A percentile compares a stretch with the other conserved stretches of the same genome.
Conservation (phyloP, 2,329 filamentous ascomycete species). For the Neonectria hederae region DNA sequence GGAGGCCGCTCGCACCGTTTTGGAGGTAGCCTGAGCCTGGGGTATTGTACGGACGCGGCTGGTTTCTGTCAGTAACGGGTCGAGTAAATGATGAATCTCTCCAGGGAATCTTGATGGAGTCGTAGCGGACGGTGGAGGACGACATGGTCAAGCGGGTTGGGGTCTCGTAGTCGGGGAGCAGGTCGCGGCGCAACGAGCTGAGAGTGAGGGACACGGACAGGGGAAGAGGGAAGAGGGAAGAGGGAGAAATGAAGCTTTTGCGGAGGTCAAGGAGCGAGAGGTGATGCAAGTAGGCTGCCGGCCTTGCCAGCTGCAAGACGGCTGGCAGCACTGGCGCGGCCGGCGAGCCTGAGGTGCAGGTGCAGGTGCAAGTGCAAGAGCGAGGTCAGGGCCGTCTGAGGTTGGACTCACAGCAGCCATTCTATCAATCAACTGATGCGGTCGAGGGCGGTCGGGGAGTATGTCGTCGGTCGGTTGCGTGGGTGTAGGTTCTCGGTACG, state of each 20-base stretch:
- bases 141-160: conserved; percentile 15
- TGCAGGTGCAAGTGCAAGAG: conserved; percentile 10
- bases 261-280: not conserved
- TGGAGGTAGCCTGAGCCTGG: conserved; percentile 69
- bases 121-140: conserved; percentile 9
- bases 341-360: conserved; percentile 7
- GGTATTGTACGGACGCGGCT: conserved; percentile 59
- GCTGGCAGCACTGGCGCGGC: conserved; percentile 18
- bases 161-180: conserved; percentile 10
- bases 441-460: conserved; percentile 36
- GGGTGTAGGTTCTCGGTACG: conserved; percentile 29
- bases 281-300: conserved; percentile 2
- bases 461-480: conserved; percentile 35
- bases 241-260: conserved; percentile 8
- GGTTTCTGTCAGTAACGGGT: conserved; percentile 37
- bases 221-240: not conserved
- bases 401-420: conserved; percentile 55
- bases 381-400: conserved; percentile 26
- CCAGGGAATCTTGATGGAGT: conserved; percentile 9
- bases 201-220: conserved; percentile 3
- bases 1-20: conserved; percentile 66
- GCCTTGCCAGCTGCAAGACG: conserved; percentile 16
- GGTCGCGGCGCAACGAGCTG: conserved; percentile 12
- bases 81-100: not conserved
- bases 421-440: conserved; percentile 49